phyloP scores from a whole-genome alignment of 768 basidiomycete genomes.

The Boletus pseudopeckii region DNA sequence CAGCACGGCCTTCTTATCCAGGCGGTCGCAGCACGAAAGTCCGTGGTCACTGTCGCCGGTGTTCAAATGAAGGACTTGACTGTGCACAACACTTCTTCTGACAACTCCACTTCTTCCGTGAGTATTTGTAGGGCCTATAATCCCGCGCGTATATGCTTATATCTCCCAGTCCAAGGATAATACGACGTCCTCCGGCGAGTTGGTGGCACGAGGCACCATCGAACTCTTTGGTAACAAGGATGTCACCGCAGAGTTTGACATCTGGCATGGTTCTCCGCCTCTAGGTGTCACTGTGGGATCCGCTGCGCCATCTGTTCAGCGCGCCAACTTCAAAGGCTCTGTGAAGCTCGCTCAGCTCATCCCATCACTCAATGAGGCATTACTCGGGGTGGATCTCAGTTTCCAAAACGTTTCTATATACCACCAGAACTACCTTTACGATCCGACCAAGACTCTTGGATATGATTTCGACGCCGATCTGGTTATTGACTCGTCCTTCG shows the following conservation, averaged over 20 bases:
- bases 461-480: too few species aligned
- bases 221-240: conserved; percentile 3
- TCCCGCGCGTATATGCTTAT: neutral
- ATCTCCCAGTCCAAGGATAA: neutral
- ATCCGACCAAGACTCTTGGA: neutral
- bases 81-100: neutral
- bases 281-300: neutral
- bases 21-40: neutral
- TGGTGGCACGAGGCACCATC: neutral
- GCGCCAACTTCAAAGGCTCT: neutral
- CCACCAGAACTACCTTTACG: conserved; percentile 7
- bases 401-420: conserved; percentile 3
- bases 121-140: neutral
- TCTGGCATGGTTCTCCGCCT: conserved; percentile 4
- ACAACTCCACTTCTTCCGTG: neutral
- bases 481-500: too few species aligned
- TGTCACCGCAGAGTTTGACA: neutral
- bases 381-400: neutral
- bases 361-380: neutral
- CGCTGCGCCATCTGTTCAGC: too few species aligned
- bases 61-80: neutral
- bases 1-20: neutral
- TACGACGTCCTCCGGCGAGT: neutral
- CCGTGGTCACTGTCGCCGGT: neutral
- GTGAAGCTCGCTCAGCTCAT: conserved; percentile 4